Evolutionary conservation across 192 early-diverging fungal species (phyloP).

Genomic region (Backusella tarrabulga): DNA sequence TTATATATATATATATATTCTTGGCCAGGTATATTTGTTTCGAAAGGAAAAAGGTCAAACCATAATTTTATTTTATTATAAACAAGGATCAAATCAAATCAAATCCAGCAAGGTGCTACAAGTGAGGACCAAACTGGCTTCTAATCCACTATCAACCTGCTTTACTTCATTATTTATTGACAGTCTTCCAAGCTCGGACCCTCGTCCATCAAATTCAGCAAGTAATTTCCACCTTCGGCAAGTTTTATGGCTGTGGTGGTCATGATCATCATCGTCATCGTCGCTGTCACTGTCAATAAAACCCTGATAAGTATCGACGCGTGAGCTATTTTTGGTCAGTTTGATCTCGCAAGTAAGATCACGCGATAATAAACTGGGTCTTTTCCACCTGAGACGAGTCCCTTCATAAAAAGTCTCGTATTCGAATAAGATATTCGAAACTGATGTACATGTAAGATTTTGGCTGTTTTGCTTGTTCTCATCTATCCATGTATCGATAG

Average conservation of each 20-base stretch:
- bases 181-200: not conserved
- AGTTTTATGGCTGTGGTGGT: slow-evolving; percentile 1
- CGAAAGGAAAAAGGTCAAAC: slow-evolving; percentile 11
- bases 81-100: slow-evolving; percentile 8
- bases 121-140: slow-evolving; percentile 20
- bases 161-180: not conserved
- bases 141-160: not conserved
- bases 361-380: slow-evolving; percentile 30
- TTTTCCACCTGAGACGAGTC: slow-evolving; percentile 28
- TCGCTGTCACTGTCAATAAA: slow-evolving; percentile 19
- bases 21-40: slow-evolving; percentile 9
- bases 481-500: slow-evolving; percentile 14
- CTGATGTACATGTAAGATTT: not conserved
- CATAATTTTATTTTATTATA: slow-evolving; percentile 11
- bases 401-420: slow-evolving; percentile 26
- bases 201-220: not conserved
- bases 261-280: slow-evolving; percentile 11
- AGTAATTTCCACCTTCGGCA: slow-evolving; percentile 7
- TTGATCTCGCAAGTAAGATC: slow-evolving; percentile 33
- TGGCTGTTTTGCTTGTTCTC: not conserved
- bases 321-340: not conserved
- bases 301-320: not conserved
- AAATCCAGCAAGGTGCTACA: slow-evolving; percentile 30
- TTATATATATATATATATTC: not conserved
- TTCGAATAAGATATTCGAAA: slow-evolving; percentile 23